Evolutionary conservation across 768 basidiomycete genomes (phyloP).

Genomic region (Mrakia blollopis): DNA sequence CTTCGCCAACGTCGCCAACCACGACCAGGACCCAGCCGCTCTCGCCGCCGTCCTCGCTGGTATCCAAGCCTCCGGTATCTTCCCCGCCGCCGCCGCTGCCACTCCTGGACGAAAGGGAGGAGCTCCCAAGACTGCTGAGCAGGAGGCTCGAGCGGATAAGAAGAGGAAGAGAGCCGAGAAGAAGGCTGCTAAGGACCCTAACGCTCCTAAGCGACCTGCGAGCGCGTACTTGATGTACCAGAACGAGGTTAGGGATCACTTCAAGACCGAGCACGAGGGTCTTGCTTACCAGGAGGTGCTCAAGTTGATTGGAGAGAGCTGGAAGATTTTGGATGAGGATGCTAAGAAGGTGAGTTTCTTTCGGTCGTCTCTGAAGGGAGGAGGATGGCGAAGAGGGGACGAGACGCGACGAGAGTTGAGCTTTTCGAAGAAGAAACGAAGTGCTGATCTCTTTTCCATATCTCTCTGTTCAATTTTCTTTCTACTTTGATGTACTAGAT

Average conservation of each 20-base stretch:
- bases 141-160: slow-evolving; percentile 41
- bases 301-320: slow-evolving; percentile 63
- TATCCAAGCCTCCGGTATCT: slow-evolving; percentile 7
- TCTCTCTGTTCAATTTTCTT: not conserved
- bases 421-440: not conserved
- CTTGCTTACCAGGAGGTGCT: slow-evolving; percentile 70
- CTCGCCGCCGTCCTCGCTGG: slow-evolving; percentile 8
- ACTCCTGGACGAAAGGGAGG: slow-evolving; percentile 10
- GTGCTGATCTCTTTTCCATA: not conserved
- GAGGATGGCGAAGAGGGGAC: too few relatives aligned
- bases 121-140: not conserved
- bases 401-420: not conserved
- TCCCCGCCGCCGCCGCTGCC: not conserved
- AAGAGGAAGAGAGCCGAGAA: slow-evolving; percentile 64
- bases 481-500: not conserved
- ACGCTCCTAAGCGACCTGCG: slow-evolving; percentile 88
- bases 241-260: slow-evolving; percentile 72
- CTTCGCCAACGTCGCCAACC: slow-evolving; percentile 37
- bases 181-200: slow-evolving; percentile 79
- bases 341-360: slow-evolving; percentile 64
- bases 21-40: slow-evolving; percentile 37
- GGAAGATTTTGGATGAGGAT: slow-evolving; percentile 62
- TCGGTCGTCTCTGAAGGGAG: too few relatives aligned
- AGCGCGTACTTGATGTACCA: slow-evolving; percentile 93
- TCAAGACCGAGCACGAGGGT: slow-evolving; percentile 61